Base-by-base conservation (phyloP, 306 rosid genomes). In the Casuarina glauca region DNA sequence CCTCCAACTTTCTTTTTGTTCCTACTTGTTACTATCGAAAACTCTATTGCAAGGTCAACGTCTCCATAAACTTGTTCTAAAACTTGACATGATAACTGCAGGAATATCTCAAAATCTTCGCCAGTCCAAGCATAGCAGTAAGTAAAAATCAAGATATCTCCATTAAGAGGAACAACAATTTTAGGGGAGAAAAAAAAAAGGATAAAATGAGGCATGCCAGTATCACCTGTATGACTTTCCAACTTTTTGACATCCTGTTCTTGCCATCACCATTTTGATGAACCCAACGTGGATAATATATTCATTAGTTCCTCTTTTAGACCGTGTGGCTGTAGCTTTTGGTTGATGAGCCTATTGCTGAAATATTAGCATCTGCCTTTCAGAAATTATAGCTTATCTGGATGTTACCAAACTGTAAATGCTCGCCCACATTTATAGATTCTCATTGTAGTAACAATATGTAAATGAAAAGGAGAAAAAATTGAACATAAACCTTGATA, bases 331-430 rank as follows among this genome's bases (percentile, higher is more conserved):
- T 63, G 2, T 42, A 71, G 17, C 84, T 84, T 89, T 84, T 6
- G 83, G 63, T 90, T 83, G 93, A 80, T 82, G 81, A 41, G 96
- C 84, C 84, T 76, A 83, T 89, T 26, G 74, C 84, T 84, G 96
- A 83, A 86, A 89, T 84, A 82, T 89, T 88, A 82, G 86, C 90
- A 86, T 90, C 96, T 82, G 81, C 96, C 97, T 92, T 86, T 84
- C 84, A 92, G 77, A 92, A 89, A 80, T 81, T 82, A 87, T 74
- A 86, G 87, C 44, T 74, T 71, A 90, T 87, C 86, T 80, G 88
- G 76, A 72, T 70, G 69, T 70, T 77, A 80, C 80, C 73, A 82
- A 72, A 17, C 82, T 69, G 63, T 76, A 73, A 44, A 38, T 42
- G 48, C 20, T 13, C 10, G 50, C 16, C 8, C 52, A 53, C 49